phyloP scores from a whole-genome alignment of 371 early-diverging fungal species.

The Circinella umbellata region DNA sequence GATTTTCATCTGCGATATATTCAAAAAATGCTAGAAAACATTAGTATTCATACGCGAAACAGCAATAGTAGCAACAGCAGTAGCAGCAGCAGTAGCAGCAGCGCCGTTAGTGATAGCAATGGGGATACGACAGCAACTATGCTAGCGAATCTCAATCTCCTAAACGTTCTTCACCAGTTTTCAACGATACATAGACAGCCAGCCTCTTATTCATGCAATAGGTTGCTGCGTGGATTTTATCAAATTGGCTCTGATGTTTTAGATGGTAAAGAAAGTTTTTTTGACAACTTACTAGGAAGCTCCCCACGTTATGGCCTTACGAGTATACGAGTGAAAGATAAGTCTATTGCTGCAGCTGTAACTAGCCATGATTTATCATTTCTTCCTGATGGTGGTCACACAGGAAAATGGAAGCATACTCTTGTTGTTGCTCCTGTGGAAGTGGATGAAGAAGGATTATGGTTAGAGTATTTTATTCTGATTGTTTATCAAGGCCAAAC shows the following conservation, averaged over 20 bases:
- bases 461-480: slow-evolving; percentile 44
- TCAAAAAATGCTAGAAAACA: slow-evolving; percentile 52
- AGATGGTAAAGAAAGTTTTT: slow-evolving; percentile 49
- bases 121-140: neutral
- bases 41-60: neutral
- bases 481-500: slow-evolving; percentile 33
- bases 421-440: slow-evolving; percentile 32
- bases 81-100: too few relatives aligned
- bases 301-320: slow-evolving; percentile 69
- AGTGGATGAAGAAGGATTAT: slow-evolving; percentile 13
- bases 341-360: slow-evolving; percentile 31
- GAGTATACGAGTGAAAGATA: slow-evolving; percentile 21
- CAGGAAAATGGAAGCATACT: slow-evolving; percentile 40
- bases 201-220: slow-evolving; percentile 65
- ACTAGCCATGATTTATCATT: slow-evolving; percentile 40
- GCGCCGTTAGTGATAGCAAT: too few relatives aligned
- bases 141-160: slow-evolving; percentile 16
- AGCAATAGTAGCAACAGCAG: too few relatives aligned
- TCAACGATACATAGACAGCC: slow-evolving; percentile 29
- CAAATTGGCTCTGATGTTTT: slow-evolving; percentile 33
- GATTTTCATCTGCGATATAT: slow-evolving; percentile 81
- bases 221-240: slow-evolving; percentile 61
- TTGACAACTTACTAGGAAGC: slow-evolving; percentile 73
- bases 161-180: slow-evolving; percentile 15
- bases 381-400: slow-evolving; percentile 11